Evolutionary conservation across 495 filamentous ascomycete species (phyloP), one percentile per base, ranked within the genome.

Genomic region (Aspergillus kassunensis): DNA sequence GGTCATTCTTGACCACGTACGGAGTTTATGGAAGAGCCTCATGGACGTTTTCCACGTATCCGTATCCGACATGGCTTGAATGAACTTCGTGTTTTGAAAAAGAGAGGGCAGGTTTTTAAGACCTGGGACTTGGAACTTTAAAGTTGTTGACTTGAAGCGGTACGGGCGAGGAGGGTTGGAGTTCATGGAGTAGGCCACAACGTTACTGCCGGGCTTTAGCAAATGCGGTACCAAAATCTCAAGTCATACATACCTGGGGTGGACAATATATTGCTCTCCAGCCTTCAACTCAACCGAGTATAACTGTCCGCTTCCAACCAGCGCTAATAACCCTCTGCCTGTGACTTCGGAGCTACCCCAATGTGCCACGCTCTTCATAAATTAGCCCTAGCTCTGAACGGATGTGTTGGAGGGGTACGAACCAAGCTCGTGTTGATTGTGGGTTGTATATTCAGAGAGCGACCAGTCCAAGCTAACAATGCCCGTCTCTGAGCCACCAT

Each of bases 391-490:
- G 11, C 24, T 20, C 55, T 19, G 19, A 25, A 4, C 7, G 9
- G 11, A n/a, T 10, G 21, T 27, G 4, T 5, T 8, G 30, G 8
- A 16, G 27, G n/a, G 39, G 18, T 21, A 70, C 72, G 23, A 65
- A 87, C 85, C 72, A 97, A 74, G 52, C 77, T 84, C 25, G 75
- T 76, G 53, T 90, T 91, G 40, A 91, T 72, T 24, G 79, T 84
- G 1, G 93, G 92, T 20, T 78, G 78, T 11, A 93, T 77, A 13
- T 79, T 71, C 20, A 98, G 75, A 2, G 89, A 89, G 63, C 91
- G 85, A 23, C 93, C 93, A n/a, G 90, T 95, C 93, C 93, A 98
- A 48, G 93, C 95, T 10, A 97, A 77, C 49, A 98, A 76, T 8
- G 89, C 90, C 53, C 86, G 83, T 44, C 88, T 76, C 65, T 96